Evolutionary conservation across 768 basidiomycete species (phyloP).

Genomic region (Rickenella mellea): DNA sequence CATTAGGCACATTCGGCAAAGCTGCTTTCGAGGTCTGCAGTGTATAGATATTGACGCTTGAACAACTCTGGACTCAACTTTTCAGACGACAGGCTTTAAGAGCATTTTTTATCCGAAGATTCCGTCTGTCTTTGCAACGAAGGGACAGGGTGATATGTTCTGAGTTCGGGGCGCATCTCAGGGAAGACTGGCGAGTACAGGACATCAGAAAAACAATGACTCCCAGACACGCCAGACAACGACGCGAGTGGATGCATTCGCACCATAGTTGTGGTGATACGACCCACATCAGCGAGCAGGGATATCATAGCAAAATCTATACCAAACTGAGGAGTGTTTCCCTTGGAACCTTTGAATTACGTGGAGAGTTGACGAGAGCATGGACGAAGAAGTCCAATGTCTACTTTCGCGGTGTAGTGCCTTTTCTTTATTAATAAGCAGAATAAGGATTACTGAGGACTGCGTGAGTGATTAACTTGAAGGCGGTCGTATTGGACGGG

Average conservation of each 20-base stretch:
- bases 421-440: not conserved
- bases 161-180: conserved; percentile 85
- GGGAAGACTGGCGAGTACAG: conserved; percentile 57
- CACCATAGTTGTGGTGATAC: conserved; percentile 92
- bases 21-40: too few relatives aligned
- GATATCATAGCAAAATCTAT: conserved; percentile 77
- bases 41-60: too few relatives aligned
- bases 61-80: conserved; percentile 31
- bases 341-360: conserved; percentile 81
- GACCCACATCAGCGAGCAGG: conserved; percentile 78
- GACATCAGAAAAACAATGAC: conserved; percentile 5
- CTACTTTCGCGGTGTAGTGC: conserved; percentile 34
- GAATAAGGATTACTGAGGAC: conserved; percentile 53
- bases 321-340: conserved; percentile 78
- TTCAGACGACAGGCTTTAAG: conserved; percentile 53
- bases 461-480: conserved; percentile 55
- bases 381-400: conserved; percentile 83
- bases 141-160: conserved; percentile 89
- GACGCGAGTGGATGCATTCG: conserved; percentile 6
- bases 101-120: conserved; percentile 88
- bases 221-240: conserved; percentile 5
- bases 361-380: conserved; percentile 68
- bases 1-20: too few relatives aligned
- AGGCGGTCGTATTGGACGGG: conserved; percentile 84
- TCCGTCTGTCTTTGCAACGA: conserved; percentile 81